Conservation (phyloP, 148 eudicot species). For the Rhododendron henanense region DNA sequence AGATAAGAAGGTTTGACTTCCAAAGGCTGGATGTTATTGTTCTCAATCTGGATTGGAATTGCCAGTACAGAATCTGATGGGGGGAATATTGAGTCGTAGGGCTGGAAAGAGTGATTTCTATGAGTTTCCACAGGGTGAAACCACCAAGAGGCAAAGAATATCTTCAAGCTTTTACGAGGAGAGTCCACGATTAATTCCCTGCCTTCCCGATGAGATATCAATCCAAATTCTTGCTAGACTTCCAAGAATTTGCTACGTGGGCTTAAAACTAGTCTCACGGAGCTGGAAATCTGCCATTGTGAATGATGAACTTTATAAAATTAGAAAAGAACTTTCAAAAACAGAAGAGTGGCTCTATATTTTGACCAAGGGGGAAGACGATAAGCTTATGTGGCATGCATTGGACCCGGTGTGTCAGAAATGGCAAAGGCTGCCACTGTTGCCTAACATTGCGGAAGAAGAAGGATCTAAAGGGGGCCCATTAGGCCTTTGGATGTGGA, state of each 20-base stretch:
- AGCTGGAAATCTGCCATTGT: conserved; percentile 72
- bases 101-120: conserved; percentile 19
- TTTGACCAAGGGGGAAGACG: conserved; percentile 52
- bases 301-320: conserved; percentile 57
- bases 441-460: conserved; percentile 50
- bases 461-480: conserved; percentile 48
- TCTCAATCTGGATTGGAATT: not conserved
- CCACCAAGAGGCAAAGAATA: conserved; percentile 65
- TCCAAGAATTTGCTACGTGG: conserved; percentile 58
- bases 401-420: conserved; percentile 66
- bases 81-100: conserved; percentile 43
- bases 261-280: conserved; percentile 62
- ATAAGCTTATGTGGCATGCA: conserved; percentile 62
- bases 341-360: conserved; percentile 88
- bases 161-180: conserved; percentile 52
- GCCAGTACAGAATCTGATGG: conserved; percentile 25
- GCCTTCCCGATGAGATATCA: conserved; percentile 93
- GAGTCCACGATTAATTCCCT: conserved; percentile 63
- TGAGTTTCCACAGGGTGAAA: conserved; percentile 34
- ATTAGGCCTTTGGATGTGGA: conserved; percentile 52
- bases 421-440: conserved; percentile 80
- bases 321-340: conserved; percentile 69
- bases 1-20: not conserved
- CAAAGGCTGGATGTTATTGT: not conserved
- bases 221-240: conserved; percentile 85